phyloP scores from a whole-genome alignment of 2,329 filamentous ascomycete genomes.

The Alternaria atra region DNA sequence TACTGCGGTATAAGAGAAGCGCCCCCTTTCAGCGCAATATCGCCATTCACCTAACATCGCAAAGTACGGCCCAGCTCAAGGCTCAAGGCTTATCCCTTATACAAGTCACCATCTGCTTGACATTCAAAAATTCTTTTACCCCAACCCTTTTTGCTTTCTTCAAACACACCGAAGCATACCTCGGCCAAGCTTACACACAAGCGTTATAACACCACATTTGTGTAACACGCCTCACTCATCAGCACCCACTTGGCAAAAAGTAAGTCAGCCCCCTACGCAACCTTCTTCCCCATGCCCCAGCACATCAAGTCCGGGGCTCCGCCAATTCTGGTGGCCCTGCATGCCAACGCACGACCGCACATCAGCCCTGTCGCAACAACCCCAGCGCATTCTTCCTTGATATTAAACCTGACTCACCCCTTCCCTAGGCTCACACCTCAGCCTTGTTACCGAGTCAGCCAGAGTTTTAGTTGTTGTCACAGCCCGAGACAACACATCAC shows the following conservation, averaged over 20 bases:
- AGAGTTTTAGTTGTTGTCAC: slow-evolving; percentile 25
- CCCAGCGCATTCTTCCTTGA: slow-evolving; percentile 18
- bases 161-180: slow-evolving; percentile 11
- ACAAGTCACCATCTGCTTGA: slow-evolving; percentile 8
- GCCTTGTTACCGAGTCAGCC: slow-evolving; percentile 15
- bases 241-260: slow-evolving; percentile 27
- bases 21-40: slow-evolving; percentile 26
- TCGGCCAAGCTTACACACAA: slow-evolving; percentile 13
- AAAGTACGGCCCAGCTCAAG: slow-evolving; percentile 14
- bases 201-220: slow-evolving; percentile 11
- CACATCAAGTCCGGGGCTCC: slow-evolving; percentile 34
- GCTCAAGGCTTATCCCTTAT: slow-evolving; percentile 14
- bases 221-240: slow-evolving; percentile 27
- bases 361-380: slow-evolving; percentile 37
- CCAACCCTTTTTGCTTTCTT: slow-evolving; percentile 14
- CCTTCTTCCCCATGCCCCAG: slow-evolving; percentile 29
- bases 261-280: slow-evolving; percentile 45
- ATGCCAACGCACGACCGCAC: slow-evolving; percentile 42
- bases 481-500: slow-evolving; percentile 45
- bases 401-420: slow-evolving; percentile 51
- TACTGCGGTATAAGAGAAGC: slow-evolving; percentile 35
- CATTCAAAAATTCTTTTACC: slow-evolving; percentile 11
- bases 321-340: slow-evolving; percentile 26
- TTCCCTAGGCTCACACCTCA: slow-evolving; percentile 28
- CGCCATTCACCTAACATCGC: slow-evolving; percentile 17